These are phyloP conservation scores for Laburnicola sp. DNA, from an alignment of 2,329 filamentous ascomycete genomes.

Conservation along the genomic window DNA sequence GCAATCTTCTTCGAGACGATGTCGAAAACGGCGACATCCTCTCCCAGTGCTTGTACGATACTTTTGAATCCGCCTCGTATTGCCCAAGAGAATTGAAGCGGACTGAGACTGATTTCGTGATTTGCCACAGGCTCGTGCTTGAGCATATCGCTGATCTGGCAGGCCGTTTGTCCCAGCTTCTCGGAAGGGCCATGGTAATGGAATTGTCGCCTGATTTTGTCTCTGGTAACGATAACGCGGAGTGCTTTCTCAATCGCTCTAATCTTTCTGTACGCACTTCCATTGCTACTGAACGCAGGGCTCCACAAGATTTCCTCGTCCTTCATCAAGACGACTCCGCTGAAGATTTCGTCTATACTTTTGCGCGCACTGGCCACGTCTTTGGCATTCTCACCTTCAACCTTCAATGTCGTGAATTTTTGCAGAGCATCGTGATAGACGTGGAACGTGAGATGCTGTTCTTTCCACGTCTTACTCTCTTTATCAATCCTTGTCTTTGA, in stretches of 20 bases:
- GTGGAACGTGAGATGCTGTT: slow-evolving; percentile 32
- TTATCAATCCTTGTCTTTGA: slow-evolving; percentile 34
- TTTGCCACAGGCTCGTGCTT: neutral
- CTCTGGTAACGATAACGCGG: slow-evolving; percentile 20
- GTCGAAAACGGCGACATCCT: slow-evolving; percentile 9
- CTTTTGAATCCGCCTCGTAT: slow-evolving; percentile 13
- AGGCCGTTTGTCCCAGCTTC: slow-evolving; percentile 18
- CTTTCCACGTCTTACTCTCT: slow-evolving; percentile 35
- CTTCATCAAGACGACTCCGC: slow-evolving; percentile 35
- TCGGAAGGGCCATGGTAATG: slow-evolving; percentile 22
- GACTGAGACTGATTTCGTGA: slow-evolving; percentile 11
- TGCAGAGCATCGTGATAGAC: slow-evolving; percentile 26
- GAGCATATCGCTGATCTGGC: slow-evolving; percentile 14
- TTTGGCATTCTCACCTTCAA: slow-evolving; percentile 43
- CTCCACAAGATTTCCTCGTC: slow-evolving; percentile 39
- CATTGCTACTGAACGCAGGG: slow-evolving; percentile 21
- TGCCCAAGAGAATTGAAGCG: slow-evolving; percentile 10
- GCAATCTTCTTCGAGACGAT: slow-evolving; percentile 9
- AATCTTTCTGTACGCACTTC: slow-evolving; percentile 22
- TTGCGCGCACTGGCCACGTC: slow-evolving; percentile 40
- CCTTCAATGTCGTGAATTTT: slow-evolving; percentile 41
- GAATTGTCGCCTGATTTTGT: slow-evolving; percentile 26
- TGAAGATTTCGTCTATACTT: slow-evolving; percentile 38
- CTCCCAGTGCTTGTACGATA: slow-evolving; percentile 10
- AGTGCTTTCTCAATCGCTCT: slow-evolving; percentile 24